Evolutionary conservation across 129 eudicot species (phyloP).

Genomic region (Helianthus annuus): HanXRQr2.0-SUNRISE NC_035438.2:143167821-143168320

Average conservation of each 20-base stretch:
- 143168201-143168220: neutral
- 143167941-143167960: too few species aligned
- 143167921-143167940: neutral
- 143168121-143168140: neutral
- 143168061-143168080: neutral
- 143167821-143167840: too few species aligned
- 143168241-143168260: neutral
- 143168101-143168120: conserved; percentile 1
- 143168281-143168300: neutral
- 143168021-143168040: neutral
- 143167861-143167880: too few species aligned
- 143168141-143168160: neutral
- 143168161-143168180: conserved; percentile 4
- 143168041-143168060: neutral
- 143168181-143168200: neutral
- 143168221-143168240: neutral
- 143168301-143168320: conserved; percentile 1
- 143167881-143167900: too few species aligned
- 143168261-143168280: neutral
- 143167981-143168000: neutral
- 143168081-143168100: neutral
- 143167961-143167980: neutral
- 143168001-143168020: neutral
- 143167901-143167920: neutral
- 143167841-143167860: too few species aligned